Percentiles rank a stretch among this genome's conserved stretches.
phyloP scores from a whole-genome alignment of 805 yeast species.

The Kodamaea fukazawae region DNA sequence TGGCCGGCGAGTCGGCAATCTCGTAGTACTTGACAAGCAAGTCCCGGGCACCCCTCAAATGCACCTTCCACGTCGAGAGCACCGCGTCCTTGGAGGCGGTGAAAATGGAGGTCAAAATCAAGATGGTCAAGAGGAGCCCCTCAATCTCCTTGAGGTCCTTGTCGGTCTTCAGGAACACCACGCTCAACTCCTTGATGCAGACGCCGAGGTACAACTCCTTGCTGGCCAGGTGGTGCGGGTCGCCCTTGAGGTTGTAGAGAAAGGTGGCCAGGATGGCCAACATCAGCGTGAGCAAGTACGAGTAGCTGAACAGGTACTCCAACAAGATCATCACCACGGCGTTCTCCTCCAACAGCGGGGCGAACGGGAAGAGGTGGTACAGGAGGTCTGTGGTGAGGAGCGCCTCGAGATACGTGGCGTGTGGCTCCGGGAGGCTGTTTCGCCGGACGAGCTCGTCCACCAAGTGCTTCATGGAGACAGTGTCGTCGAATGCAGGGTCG shows the following conservation, averaged over 20 bases:
- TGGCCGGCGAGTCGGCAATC: conserved; percentile 12
- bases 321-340: conserved; percentile 29
- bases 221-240: conserved; percentile 18
- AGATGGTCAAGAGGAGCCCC: conserved; percentile 23
- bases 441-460: background rate
- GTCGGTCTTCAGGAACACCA: conserved; percentile 17
- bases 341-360: conserved; percentile 32
- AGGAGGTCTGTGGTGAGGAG: conserved; percentile 30
- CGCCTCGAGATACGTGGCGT: conserved; percentile 29
- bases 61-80: conserved; percentile 22
- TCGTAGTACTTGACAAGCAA: conserved; percentile 19
- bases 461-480: background rate
- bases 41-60: conserved; percentile 25
- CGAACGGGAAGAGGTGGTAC: conserved; percentile 37
- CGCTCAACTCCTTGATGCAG: conserved; percentile 20
- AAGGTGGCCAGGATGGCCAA: conserved; percentile 28
- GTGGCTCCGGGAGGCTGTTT: conserved; percentile 16
- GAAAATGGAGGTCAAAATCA: conserved; percentile 23
- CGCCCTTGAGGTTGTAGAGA: conserved; percentile 23
- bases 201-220: conserved; percentile 19
- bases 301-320: conserved; percentile 20
- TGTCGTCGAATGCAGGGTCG: background rate
- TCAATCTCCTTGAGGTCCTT: conserved; percentile 19
- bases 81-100: conserved; percentile 17
- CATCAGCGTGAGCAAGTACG: conserved; percentile 21